These are phyloP conservation scores for Carex sylvatica DNA, from an alignment of 202 grass and related monocot genomes.

Conservation along the genomic window DNA sequence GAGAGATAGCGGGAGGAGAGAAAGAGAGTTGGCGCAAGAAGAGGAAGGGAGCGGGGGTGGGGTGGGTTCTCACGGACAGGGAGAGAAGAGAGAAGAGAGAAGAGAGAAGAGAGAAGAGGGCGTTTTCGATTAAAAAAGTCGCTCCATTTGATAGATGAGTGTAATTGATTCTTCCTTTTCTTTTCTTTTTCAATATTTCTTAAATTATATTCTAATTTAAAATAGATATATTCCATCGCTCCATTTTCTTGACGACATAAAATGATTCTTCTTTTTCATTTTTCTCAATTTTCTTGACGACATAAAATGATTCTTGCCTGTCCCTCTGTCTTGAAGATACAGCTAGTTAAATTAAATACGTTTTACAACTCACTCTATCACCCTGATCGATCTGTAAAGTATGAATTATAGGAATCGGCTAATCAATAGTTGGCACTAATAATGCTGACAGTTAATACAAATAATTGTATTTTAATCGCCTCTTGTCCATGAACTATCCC, in stretches of 20 bases:
- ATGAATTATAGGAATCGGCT: background rate
- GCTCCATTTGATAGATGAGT: no score
- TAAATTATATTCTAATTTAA: no score
- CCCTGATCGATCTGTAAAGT: background rate
- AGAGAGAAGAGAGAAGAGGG: no score
- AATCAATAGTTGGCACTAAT: slow-evolving; percentile 21
- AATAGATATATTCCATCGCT: background rate
- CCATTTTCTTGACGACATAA: no score
- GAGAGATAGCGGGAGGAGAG: no score
- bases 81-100: no score
- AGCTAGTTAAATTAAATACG: background rate
- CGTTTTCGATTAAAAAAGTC: no score
- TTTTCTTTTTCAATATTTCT: no score
- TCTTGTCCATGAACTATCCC: background rate
- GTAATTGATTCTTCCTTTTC: no score
- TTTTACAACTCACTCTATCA: background rate
- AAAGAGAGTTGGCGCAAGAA: no score
- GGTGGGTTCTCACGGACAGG: no score
- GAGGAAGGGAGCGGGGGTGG: no score
- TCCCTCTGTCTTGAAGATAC: background rate
- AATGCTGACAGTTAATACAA: background rate
- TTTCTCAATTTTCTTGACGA: background rate
- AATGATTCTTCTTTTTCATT: background rate
- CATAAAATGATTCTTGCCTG: background rate
- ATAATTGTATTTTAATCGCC: background rate